Evolutionary conservation across 495 filamentous ascomycete species (phyloP), one percentile per base, ranked within the genome.

Genomic region (Penicillium cataractarum): DNA sequence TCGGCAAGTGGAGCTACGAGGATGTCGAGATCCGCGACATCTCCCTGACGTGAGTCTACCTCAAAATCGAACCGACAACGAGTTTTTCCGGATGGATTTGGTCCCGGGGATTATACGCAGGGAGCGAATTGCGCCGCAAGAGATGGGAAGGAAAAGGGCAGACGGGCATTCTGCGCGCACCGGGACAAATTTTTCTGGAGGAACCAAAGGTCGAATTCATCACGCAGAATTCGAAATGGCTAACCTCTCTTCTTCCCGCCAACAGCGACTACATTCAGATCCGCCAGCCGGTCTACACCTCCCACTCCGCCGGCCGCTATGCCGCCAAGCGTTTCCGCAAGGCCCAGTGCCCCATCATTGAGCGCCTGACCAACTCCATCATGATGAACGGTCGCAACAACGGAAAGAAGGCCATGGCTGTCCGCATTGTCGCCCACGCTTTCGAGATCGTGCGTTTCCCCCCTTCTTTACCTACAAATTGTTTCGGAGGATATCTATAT

Each of bases 301-400:
- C 95, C 72, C 95, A 99, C 86, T 96, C 95, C 67, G 96, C 96
- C 74, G 95, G 95, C 77, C 93, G 95, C 74, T 98, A 97, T 85
- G 95, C 95, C 78, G 88, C 90, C 81, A 99, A 99, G 91, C 90
- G 95, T 72, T 99, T 99, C 92, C 90, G 95, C 84, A 99, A 99
- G 88, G 93, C 96, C 76, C 93, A 98, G 88, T 98, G 95, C 90
- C 95, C 95, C 70, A 98, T 99, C 87, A 97, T 99, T 73, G 95
- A 99, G 90, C 94, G 95, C 78, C 89, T 99, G 63, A 98, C 96
- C 84, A 99, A 99, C 88, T 98, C 95, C 27, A 88, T 99, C 71
- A 99, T 99, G 95, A 98, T 98, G 96, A 97, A 99, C 87, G 95
- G 95, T 78, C 96, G 95, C 82, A 99, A 99, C 89, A 98, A 96